phyloP scores from a whole-genome alignment of 352 stramenopile species.

The Pythium dissotocum region DNA sequence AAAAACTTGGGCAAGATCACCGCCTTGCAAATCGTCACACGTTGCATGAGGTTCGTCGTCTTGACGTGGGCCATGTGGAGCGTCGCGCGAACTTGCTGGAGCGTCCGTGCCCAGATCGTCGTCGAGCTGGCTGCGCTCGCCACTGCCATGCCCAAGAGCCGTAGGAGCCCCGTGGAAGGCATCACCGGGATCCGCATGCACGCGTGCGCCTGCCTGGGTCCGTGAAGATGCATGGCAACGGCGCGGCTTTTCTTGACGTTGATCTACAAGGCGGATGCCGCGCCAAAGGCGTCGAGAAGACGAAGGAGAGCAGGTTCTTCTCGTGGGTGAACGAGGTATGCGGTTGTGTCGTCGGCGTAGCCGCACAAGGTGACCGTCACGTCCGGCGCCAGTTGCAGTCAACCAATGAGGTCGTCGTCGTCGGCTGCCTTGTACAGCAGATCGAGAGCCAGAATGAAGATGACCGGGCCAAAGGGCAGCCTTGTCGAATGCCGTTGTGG shows the following conservation, averaged over 20 bases:
- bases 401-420: no score
- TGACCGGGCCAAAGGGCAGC: constrained; percentile 1
- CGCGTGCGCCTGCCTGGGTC: no score
- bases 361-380: no score
- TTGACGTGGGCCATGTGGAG: not conserved
- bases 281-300: no score
- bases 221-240: no score
- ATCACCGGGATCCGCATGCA: not conserved
- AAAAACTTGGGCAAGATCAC: not conserved
- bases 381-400: no score
- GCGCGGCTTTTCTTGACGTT: not conserved
- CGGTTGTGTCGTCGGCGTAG: no score
- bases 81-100: not conserved
- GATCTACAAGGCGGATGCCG: not conserved
- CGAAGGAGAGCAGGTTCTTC: no score
- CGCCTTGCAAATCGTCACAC: not conserved
- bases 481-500: constrained; percentile 15
- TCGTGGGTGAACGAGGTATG: no score
- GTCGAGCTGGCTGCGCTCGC: not conserved
- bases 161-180: not conserved
- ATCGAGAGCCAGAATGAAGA: constrained; percentile 4
- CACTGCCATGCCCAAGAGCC: not conserved
- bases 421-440: no score
- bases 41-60: not conserved
- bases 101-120: not conserved